phyloP scores from a whole-genome alignment of 495 filamentous ascomycete genomes.

The Chaetomium cochliodes region DNA sequence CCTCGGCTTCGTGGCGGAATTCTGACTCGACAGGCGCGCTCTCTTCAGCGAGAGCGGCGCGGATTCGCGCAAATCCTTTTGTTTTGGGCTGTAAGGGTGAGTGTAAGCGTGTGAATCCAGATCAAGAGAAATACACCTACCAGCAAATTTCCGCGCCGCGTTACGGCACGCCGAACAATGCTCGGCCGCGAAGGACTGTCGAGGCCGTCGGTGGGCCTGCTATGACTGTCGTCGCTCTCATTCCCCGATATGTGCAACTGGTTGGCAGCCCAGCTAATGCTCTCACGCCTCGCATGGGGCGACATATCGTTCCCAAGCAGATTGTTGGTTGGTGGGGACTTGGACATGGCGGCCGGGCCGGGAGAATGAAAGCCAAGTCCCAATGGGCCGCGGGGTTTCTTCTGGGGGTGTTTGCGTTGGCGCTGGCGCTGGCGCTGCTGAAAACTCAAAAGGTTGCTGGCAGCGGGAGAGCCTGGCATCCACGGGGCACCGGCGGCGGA shows the following conservation, averaged over 20 bases:
- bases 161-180: conserved; percentile 69
- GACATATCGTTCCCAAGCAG: conserved; percentile 35
- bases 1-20: conserved; percentile 86
- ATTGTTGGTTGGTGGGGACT: conserved; percentile 43
- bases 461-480: conserved; percentile 59
- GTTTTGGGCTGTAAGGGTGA: conserved; percentile 69
- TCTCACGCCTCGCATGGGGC: conserved; percentile 67
- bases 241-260: conserved; percentile 80
- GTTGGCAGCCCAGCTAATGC: conserved; percentile 80
- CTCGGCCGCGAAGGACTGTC: conserved; percentile 48
- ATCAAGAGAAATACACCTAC: conserved; percentile 49
- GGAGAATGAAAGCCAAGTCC: conserved; percentile 42
- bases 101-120: conserved; percentile 10
- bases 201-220: conserved; percentile 43
- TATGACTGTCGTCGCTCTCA: conserved; percentile 74
- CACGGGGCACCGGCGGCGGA: conserved; percentile 55
- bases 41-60: conserved; percentile 86
- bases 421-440: conserved; percentile 73
- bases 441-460: conserved; percentile 71
- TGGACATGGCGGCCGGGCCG: conserved; percentile 35
- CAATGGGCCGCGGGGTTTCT: conserved; percentile 38
- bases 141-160: conserved; percentile 81
- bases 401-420: conserved; percentile 56
- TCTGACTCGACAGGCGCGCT: conserved; percentile 82
- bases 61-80: conserved; percentile 89